Conservation (phyloP, 176 grass and related monocot genomes). For the Oryza glumipatula region DNA sequence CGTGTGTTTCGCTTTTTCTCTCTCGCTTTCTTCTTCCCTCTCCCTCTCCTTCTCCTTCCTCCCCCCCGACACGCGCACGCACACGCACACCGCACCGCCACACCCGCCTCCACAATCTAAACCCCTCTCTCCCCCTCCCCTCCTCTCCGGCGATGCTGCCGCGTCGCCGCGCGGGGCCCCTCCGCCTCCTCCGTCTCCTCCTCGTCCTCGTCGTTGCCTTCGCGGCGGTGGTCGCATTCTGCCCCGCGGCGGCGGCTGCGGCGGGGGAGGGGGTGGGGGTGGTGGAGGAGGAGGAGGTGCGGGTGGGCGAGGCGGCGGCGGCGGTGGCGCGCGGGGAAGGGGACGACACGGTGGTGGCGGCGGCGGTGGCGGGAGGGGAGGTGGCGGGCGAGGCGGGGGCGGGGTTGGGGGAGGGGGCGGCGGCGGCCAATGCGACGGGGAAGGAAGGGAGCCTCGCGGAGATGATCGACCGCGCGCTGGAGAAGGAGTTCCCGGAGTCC, state of each 20-base stretch:
- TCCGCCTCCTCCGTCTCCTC: slow-evolving; percentile 24
- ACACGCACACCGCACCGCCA: neutral
- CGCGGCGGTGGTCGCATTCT: slow-evolving; percentile 31
- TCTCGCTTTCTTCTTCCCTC: neutral
- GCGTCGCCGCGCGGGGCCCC: slow-evolving; percentile 37
- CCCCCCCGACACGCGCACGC: slow-evolving; percentile 29
- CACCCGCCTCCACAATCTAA: slow-evolving; percentile 41
- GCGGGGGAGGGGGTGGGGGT: neutral
- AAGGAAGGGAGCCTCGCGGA: slow-evolving; percentile 85
- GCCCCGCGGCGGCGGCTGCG: neutral
- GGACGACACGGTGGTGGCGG: neutral
- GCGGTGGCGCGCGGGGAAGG: slow-evolving; percentile 24
- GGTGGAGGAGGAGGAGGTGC: slow-evolving; percentile 16
- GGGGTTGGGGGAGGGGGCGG: slow-evolving; percentile 4
- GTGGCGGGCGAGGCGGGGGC: slow-evolving; percentile 1
- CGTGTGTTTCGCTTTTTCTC: neutral
- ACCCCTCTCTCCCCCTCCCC: neutral
- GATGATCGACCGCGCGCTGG: slow-evolving; percentile 97
- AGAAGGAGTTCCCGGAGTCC: slow-evolving; percentile 97
- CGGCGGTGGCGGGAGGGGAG: slow-evolving; percentile 45
- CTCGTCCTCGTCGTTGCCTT: slow-evolving; percentile 23
- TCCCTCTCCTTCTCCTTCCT: no score
- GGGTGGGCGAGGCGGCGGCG: slow-evolving; percentile 34
- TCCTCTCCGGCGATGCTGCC: slow-evolving; percentile 59
- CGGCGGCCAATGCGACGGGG: slow-evolving; percentile 57